phyloP scores from a whole-genome alignment of 257 asterid genomes.

The Lavandula angustifolia region DNA sequence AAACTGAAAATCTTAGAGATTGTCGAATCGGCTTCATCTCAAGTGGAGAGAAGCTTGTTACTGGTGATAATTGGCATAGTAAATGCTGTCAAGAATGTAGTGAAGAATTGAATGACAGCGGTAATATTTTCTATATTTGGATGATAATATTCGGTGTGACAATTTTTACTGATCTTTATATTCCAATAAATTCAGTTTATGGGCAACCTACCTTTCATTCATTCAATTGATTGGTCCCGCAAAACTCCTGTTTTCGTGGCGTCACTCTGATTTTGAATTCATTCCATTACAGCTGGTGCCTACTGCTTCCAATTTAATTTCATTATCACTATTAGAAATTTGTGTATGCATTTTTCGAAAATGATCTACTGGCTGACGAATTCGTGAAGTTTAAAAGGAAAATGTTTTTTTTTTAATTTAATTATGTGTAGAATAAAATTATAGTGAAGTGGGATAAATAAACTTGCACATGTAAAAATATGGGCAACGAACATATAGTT shows the following conservation, averaged over 20 bases:
- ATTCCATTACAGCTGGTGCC: conserved; percentile 22
- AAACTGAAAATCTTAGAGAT: neutral
- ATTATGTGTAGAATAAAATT: no score
- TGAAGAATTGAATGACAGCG: conserved; percentile 33
- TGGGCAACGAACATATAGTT: no score
- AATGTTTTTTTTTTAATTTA: no score
- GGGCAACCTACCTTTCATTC: conserved; percentile 14
- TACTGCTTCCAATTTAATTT: neutral
- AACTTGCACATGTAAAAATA: no score
- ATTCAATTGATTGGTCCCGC: conserved; percentile 23
- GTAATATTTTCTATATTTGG: conserved; percentile 32
- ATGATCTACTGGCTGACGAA: no score
- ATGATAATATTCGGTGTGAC: conserved; percentile 34
- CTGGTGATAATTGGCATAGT: conserved; percentile 18
- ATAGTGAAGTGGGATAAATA: no score
- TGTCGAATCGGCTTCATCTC: neutral
- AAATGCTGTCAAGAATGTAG: conserved; percentile 36
- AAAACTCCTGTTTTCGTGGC: no score
- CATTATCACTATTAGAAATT: neutral
- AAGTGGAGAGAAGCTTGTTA: neutral
- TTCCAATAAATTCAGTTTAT: conserved; percentile 2
- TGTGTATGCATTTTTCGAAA: no score
- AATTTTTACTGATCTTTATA: conserved; percentile 4
- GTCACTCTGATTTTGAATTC: neutral
- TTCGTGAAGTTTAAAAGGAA: no score